These are phyloP conservation scores for Capsicum pubescens DNA, from an alignment of 257 asterid species.

Conservation along the genomic window DNA sequence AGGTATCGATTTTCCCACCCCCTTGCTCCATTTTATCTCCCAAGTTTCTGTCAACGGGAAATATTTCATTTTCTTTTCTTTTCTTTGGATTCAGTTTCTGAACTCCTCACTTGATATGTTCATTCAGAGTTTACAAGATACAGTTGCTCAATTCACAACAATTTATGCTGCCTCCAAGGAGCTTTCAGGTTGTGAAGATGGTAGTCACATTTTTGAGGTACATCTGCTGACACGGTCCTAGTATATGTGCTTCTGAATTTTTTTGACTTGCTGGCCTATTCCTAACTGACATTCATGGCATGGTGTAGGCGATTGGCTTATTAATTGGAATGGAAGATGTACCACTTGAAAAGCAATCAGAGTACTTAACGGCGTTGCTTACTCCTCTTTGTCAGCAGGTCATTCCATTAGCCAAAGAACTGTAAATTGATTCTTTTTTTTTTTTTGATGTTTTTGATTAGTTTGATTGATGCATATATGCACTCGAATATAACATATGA, in stretches of 20 bases:
- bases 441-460: neutral
- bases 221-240: neutral
- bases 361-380: constrained; percentile 79
- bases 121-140: constrained; percentile 82
- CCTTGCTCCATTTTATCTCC: constrained; percentile 15
- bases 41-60: constrained; percentile 2
- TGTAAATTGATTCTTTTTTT: constrained; percentile 10
- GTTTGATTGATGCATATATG: constrained; percentile 9
- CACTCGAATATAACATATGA: neutral
- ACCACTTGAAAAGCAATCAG: constrained; percentile 79
- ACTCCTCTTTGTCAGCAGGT: constrained; percentile 99
- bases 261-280: constrained; percentile 12
- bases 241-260: constrained; percentile 7
- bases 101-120: constrained; percentile 18
- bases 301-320: constrained; percentile 84
- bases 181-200: constrained; percentile 76
- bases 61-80: constrained; percentile 22
- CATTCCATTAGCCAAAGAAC: constrained; percentile 30
- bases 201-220: constrained; percentile 97
- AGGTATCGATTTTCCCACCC: constrained; percentile 53
- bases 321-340: constrained; percentile 98
- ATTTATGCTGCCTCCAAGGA: constrained; percentile 56
- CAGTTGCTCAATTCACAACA: constrained; percentile 73
- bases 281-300: constrained; percentile 17
- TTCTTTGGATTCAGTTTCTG: constrained; percentile 6